Evolutionary conservation across 106 monocot genomes (phyloP), one percentile per base, ranked within the genome.

Genomic region (Alisma plantagoaquatica): DNA sequence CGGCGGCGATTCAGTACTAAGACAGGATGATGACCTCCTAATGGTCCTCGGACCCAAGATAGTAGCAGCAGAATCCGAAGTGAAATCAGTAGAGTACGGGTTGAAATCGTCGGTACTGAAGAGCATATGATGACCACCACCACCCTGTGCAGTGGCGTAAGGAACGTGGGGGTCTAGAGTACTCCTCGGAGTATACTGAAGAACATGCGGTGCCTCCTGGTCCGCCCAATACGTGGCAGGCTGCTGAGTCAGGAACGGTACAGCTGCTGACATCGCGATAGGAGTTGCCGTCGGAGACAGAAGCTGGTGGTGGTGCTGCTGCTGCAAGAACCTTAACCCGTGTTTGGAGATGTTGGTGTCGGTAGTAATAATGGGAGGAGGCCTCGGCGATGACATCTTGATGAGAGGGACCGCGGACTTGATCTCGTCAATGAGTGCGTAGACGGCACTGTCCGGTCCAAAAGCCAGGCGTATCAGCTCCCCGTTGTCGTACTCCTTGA

Each of bases 381-480:
- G 35, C 2, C 57, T 68, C 3, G 59, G 53, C 6, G 66, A 49
- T 10, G 62, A 57, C 6, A 49, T 3, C n/a, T 29, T 16, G 8
- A 76, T 66, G 12, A 38, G 33, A 4, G 56, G 25, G 10, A 65
- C 19, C 17, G 53, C 46, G 21, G 52, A 43, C 51, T 84, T 87
- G 3, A 68, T 70, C 18, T 87, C 77, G 4, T 52, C 55, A 4
- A 87, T 64, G n/a, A 56, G 70, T n/a, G 70, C 61, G 16, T 63
- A 31, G 4, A 92, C 48, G 9, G 35, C 25, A 1, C 52, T 60
- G 2, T 86, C 86, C 6, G 78, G 59, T 18, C 75, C 67, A 56
- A 64, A 65, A 22, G 81, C 93, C 11, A 94, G 45, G 24, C 70
- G 67, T 18, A 73, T 27, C 54, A 82, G 68, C 66, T 86, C 78